phyloP scores from a whole-genome alignment of 1,139 yeast species.

The Protomyces pachydermus region DNA sequence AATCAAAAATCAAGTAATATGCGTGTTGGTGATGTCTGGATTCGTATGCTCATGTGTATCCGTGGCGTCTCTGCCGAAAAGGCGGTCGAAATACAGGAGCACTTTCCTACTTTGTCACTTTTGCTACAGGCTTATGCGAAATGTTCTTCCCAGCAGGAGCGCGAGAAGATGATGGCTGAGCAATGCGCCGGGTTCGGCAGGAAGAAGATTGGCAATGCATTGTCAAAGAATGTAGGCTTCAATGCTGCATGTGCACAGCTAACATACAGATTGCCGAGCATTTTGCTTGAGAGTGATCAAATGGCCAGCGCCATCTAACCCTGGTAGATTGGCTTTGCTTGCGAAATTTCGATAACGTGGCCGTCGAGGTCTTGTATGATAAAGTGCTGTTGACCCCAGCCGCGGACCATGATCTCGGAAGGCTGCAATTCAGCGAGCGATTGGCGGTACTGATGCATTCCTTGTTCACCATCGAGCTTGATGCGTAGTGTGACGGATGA shows the following conservation, averaged over 20 bases:
- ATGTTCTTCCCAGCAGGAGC: constrained; percentile 40
- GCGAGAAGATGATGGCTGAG: constrained; percentile 36
- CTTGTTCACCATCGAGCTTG: background rate
- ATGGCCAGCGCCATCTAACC: background rate
- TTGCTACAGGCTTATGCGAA: constrained; percentile 46
- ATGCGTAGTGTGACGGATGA: background rate
- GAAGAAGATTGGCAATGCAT: constrained; percentile 25
- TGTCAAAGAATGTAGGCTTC: constrained; percentile 26
- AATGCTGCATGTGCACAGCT: background rate
- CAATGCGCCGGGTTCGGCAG: constrained; percentile 27
- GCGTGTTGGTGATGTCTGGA: constrained; percentile 66
- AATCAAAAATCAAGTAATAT: constrained; percentile 57
- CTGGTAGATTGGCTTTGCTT: constrained; percentile 7
- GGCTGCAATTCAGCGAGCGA: background rate
- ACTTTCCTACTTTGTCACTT: constrained; percentile 58
- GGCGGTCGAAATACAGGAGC: constrained; percentile 67
- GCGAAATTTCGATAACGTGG: background rate
- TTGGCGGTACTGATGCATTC: background rate
- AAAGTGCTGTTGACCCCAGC: constrained; percentile 15
- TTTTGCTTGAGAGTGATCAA: background rate
- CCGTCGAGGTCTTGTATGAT: background rate
- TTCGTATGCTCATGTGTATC: constrained; percentile 70
- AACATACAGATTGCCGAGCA: background rate
- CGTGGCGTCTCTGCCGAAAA: constrained; percentile 80
- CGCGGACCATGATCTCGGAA: background rate